Percentiles rank a stretch among this genome's conserved stretches.
Conservation (phyloP, 495 filamentous ascomycete species). For the Hypomontagnella monticulosa region DNA sequence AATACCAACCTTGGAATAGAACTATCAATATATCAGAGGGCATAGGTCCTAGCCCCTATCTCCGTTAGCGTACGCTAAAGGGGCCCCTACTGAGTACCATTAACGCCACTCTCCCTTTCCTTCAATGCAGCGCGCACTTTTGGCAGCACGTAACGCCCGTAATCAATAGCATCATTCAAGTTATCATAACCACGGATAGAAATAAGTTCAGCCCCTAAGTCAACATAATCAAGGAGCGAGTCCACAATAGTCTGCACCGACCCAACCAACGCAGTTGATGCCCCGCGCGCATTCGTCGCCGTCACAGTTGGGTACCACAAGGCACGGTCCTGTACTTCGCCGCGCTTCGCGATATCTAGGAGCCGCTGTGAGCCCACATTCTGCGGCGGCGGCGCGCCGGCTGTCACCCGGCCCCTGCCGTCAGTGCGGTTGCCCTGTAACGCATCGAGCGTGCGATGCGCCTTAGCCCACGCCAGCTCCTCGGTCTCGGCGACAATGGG, state of each 20-base stretch:
- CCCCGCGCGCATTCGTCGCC: slow-evolving; percentile 63
- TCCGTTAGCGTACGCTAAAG: too few species aligned
- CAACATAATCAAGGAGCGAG: slow-evolving; percentile 63
- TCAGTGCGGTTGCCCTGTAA: slow-evolving; percentile 47
- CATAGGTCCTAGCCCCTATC: too few species aligned
- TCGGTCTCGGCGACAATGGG: slow-evolving; percentile 65
- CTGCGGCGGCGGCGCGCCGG: slow-evolving; percentile 53
- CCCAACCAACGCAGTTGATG: slow-evolving; percentile 65
- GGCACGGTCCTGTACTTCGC: slow-evolving; percentile 64
- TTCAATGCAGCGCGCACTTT: slow-evolving; percentile 54
- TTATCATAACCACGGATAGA: slow-evolving; percentile 66
- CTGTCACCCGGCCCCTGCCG: slow-evolving; percentile 44
- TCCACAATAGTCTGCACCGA: slow-evolving; percentile 58
- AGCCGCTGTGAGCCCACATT: slow-evolving; percentile 64
- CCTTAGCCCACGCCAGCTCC: slow-evolving; percentile 64
- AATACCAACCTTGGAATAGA: too few species aligned
- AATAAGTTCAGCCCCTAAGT: slow-evolving; percentile 61
- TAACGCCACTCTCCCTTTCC: slow-evolving; percentile 39
- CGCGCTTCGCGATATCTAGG: slow-evolving; percentile 61
- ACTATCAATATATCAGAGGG: too few species aligned
- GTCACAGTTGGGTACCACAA: slow-evolving; percentile 67
- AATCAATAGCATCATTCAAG: slow-evolving; percentile 63
- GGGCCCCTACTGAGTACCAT: slow-evolving; percentile 19
- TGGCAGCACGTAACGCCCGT: slow-evolving; percentile 61
- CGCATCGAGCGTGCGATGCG: slow-evolving; percentile 57